A percentile compares a stretch with the other conserved stretches of the same genome.
phyloP scores from a whole-genome alignment of 345 rosid genomes.

The Anastatica hierochuntica region DNA sequence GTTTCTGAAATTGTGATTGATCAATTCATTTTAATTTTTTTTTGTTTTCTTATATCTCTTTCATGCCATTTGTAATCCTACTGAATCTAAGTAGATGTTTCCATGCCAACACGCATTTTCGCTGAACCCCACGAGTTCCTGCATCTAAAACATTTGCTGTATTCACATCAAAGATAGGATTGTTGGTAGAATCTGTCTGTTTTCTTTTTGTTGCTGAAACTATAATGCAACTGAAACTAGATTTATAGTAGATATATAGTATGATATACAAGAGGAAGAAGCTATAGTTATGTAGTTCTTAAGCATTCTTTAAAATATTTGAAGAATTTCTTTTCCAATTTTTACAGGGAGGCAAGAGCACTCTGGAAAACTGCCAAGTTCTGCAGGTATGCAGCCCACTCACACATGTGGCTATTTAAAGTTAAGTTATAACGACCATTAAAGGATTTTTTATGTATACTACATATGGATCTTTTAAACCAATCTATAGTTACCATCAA shows the following conservation, averaged over 20 bases:
- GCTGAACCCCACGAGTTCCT: not conserved
- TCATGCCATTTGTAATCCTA: too few relatives aligned
- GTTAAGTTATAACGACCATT: not conserved
- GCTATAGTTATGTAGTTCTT: not conserved
- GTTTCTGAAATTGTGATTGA: too few relatives aligned
- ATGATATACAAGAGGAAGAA: not conserved
- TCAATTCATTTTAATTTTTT: too few relatives aligned
- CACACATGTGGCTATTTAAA: not conserved
- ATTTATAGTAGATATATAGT: not conserved
- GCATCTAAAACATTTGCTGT: too few relatives aligned
- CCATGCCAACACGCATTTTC: not conserved
- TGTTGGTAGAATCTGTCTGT: too few relatives aligned
- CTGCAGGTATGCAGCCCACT: constrained; percentile 51
- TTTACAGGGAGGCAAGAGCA: constrained; percentile 88
- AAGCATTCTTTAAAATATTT: not conserved
- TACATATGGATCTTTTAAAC: not conserved
- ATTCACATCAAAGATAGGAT: too few relatives aligned
- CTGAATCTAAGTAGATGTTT: not conserved
- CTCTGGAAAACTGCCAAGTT: constrained; percentile 88
- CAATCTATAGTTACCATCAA: not conserved
- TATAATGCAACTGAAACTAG: too few relatives aligned
- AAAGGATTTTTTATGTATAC: not conserved
- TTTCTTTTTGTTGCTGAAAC: too few relatives aligned
- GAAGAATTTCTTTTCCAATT: not conserved
- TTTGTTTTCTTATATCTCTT: too few relatives aligned